Percentiles rank a stretch among this genome's conserved stretches.
Evolutionary conservation across 352 stramenopile species (phyloP).

Genomic region (Nothophytophthora sp.): DNA sequence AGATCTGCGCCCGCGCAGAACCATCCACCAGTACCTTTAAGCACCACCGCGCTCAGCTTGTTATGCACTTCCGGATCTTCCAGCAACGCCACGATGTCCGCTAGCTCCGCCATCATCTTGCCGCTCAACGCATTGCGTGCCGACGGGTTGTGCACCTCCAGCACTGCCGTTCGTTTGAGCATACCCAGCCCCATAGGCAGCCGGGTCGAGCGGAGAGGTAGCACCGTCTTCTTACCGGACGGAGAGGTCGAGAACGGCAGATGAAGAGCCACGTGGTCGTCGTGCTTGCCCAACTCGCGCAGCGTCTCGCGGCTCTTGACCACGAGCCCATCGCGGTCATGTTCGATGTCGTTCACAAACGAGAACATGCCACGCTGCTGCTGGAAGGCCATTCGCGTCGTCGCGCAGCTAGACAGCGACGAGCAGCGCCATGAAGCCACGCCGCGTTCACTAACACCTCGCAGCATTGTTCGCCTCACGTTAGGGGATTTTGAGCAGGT

Average conservation of each 20-base stretch:
- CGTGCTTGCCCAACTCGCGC: conserved; percentile 24
- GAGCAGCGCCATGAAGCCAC: neutral
- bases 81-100: conserved; percentile 50
- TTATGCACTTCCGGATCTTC: conserved; percentile 42
- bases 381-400: neutral
- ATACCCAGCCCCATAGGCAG: neutral
- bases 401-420: neutral
- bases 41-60: conserved; percentile 47
- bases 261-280: conserved; percentile 33
- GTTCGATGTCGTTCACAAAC: conserved; percentile 35
- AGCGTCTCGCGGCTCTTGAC: conserved; percentile 38
- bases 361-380: conserved; percentile 34
- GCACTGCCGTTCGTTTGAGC: conserved; percentile 34
- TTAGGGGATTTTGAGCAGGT: neutral
- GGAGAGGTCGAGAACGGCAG: conserved; percentile 19
- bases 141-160: conserved; percentile 57
- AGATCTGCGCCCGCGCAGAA: conserved; percentile 82
- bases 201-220: neutral
- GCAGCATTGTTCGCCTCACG: neutral
- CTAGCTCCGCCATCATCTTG: conserved; percentile 81
- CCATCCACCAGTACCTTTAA: conserved; percentile 43
- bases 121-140: conserved; percentile 64
- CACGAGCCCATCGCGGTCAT: conserved; percentile 29
- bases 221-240: neutral
- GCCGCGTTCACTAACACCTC: neutral